Base-by-base conservation (phyloP, 495 filamentous ascomycete species). In the Opeltia flavorubescens region DNA sequence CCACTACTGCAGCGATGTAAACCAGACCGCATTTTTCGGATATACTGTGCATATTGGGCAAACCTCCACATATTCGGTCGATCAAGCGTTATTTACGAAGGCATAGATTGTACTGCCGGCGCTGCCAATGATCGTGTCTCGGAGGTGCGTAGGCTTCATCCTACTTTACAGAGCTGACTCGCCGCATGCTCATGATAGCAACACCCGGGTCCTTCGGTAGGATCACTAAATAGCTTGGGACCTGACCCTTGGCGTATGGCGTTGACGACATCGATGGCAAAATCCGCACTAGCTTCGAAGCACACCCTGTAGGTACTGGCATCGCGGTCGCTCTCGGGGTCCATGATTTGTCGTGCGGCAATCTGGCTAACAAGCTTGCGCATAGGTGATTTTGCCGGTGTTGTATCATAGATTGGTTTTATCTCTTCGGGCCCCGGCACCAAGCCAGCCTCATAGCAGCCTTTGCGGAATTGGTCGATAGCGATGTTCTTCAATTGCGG, bases 341-440 rank as follows among this genome's bases (percentile, higher is more conserved):
- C 68, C 68, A 72, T 72, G 38, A 71, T 68, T 57, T 72, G 68
- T 9, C 68, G 52, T 8, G 68, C 68, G 15, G 68, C 68, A 35
- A 72, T 72, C 48, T 57, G 56, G 24, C 62, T 66, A 57, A 72
- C 66, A 30, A 72, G 57, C 44, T 58, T 55, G 21, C 68, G 58
- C 42, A 70, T 71, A 0, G 66, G 64, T 12, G 59, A 65, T 2
- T 52, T 59, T 11, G 52, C 35, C 6, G 65, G 56, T 15, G 58
- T 61, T 28, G 55, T 53, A 2, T 66, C 59, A 52, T 71, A 71
- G 9, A 71, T 62, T 6, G 66, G 63, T 33, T 63, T 61, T 50
- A 72, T 68, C 55, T 72, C 68, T 30, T 68, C 66, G 8, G 68
- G 63, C 36, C 68, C 68, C 12, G 68, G 68, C 1, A 72, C 68